phyloP scores from a whole-genome alignment of 139 green algal genomes.

The Chlorella sp. region DNA sequence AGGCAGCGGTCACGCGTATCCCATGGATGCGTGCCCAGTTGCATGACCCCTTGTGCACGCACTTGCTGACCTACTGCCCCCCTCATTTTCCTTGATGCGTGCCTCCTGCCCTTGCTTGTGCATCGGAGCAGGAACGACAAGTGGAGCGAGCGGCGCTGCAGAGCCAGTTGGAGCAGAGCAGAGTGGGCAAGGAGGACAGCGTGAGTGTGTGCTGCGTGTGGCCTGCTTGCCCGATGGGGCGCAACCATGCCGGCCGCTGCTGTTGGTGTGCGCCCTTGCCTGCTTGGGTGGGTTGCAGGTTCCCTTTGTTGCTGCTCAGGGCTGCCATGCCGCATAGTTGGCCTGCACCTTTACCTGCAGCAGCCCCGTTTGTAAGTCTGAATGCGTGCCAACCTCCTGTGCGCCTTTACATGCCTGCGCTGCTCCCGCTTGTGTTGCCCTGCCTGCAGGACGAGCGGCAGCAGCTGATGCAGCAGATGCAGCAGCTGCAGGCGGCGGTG shows the following conservation, averaged over 20 bases:
- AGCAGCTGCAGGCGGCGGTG: constrained; percentile 52
- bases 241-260: background rate
- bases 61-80: background rate
- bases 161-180: constrained; percentile 45
- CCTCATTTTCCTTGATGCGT: no score
- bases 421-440: background rate
- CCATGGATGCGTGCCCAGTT: no score
- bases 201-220: constrained; percentile 28
- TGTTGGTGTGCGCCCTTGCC: background rate
- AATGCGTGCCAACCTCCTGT: background rate
- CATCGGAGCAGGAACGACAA: background rate
- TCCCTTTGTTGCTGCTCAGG: no score
- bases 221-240: background rate
- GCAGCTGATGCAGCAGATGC: constrained; percentile 48
- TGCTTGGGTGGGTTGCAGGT: no score
- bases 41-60: no score
- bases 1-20: no score
- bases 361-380: background rate
- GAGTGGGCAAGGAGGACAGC: constrained; percentile 64
- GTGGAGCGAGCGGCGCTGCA: constrained; percentile 39
- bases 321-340: background rate
- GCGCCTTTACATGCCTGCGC: no score
- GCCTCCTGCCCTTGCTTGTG: background rate
- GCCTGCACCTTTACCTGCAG: background rate
- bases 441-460: constrained; percentile 44